Base-by-base conservation (phyloP, 176 grass and related monocot genomes). In the Paspalum notatum region DNA sequence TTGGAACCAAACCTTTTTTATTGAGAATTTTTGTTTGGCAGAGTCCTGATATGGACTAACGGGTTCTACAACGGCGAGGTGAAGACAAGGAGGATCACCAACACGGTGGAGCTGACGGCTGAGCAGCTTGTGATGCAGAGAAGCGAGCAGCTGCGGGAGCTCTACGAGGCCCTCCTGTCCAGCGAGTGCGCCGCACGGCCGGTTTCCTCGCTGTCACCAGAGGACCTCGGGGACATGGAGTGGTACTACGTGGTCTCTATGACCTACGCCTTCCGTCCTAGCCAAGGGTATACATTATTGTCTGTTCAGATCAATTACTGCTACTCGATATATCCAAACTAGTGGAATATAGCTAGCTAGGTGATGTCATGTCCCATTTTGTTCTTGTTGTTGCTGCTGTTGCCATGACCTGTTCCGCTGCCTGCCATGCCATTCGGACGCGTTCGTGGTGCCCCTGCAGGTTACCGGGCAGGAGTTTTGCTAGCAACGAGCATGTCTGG, bases 61-160 rank as follows among this genome's bases (percentile, higher is more conserved):
- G 95, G 95, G n/a, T 95, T 89, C 84, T 98, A 98, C 80, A 98
- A 98, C 66, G 95, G 92, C 24, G 95, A 93, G 64, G 76, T 98
- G n/a, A 98, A 95, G 85, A 98, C 95, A 16, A 82, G 85, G 66
- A 98, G 93, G 86, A 87, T 87, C 20, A 76, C 81, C 38, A 89
- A 87, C 68, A 87, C 88, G 0, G 63, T 57, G 27, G 90, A 95
- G 43, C 53, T 95, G 26, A 83, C 88, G 6, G 83, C 64, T 40
- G 90, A 98, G 17, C 85, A 89, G 77, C 78, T 93, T 24, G 57
- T 83, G 53, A 67, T 93, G 73, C 85, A 93, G 75, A 93, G 95
- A 72, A 95, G 92, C 41, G 67, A 93, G 62, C 90, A 93, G 27
- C 86, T 98, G 32, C 86, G 90, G 61, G 95, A 98, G 77, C 84